Conservation (phyloP, 208 protist genomes). For the Acanthamoeba triangularis region DNA sequence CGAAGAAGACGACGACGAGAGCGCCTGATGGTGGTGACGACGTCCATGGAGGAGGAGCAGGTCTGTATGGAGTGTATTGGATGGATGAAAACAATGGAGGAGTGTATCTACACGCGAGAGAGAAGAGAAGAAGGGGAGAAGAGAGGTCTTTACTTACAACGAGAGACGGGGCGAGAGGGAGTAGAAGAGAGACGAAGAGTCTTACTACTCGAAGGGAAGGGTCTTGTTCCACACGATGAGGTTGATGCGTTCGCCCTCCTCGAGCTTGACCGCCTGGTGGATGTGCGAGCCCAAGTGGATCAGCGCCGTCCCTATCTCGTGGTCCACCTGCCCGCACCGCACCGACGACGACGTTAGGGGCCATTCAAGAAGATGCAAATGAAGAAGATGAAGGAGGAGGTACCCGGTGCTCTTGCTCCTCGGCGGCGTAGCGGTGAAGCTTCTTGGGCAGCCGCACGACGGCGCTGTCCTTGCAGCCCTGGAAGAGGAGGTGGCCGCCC, state of each 20-base stretch:
- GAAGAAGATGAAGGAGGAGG: neutral
- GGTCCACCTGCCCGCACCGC: neutral
- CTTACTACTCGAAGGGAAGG: neutral
- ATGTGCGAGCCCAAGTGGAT: conserved; percentile 63
- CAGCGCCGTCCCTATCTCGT: conserved; percentile 28
- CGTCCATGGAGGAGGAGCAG: neutral
- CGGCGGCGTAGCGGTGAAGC: conserved; percentile 11
- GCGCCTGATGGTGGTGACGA: neutral
- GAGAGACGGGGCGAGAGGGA: neutral
- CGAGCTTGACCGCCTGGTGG: conserved; percentile 37
- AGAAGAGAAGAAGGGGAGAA: neutral
- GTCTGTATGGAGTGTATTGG: neutral
- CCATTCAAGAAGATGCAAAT: neutral
- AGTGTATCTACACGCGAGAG: neutral
- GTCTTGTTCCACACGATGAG: conserved; percentile 54
- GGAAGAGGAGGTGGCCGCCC: conserved; percentile 57
- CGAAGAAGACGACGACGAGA: conserved; percentile 2
- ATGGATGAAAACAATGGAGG: neutral
- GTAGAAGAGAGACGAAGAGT: neutral
- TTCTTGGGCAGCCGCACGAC: conserved; percentile 11
- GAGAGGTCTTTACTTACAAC: neutral
- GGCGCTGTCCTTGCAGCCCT: conserved; percentile 57
- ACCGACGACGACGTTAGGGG: neutral
- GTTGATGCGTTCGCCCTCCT: conserved; percentile 62
- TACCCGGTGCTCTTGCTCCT: conserved; percentile 47